Conservation (phyloP, 805 yeast genomes). For the Middelhovenomyces tepae region DNA sequence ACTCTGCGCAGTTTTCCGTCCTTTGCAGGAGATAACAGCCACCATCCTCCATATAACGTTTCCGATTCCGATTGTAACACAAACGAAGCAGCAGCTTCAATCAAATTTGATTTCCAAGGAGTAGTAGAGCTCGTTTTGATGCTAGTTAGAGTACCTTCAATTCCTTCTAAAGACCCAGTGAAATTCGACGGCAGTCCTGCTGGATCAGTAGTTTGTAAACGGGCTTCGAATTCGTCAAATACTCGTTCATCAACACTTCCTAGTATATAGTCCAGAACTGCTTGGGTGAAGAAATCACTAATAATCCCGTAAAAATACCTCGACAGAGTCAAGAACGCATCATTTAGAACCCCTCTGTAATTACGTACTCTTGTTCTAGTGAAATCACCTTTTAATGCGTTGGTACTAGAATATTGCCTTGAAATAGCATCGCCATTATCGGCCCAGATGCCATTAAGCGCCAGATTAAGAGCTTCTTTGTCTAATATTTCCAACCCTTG, state of each 20-base stretch:
- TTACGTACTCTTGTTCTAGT: conserved; percentile 37
- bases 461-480: conserved; percentile 23
- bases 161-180: too few relatives aligned
- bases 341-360: conserved; percentile 35
- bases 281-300: conserved; percentile 38
- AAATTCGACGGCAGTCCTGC: conserved; percentile 24
- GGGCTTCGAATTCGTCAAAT: conserved; percentile 36
- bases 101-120: too few relatives aligned
- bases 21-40: conserved; percentile 23
- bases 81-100: conserved; percentile 17
- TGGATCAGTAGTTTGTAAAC: conserved; percentile 22
- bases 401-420: conserved; percentile 51
- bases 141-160: too few relatives aligned
- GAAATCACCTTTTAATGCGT: conserved; percentile 44
- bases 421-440: conserved; percentile 63
- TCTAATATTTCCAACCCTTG: conserved; percentile 14
- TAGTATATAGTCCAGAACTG: conserved; percentile 34
- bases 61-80: conserved; percentile 18
- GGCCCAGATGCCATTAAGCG: conserved; percentile 44
- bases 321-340: conserved; percentile 35
- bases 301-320: conserved; percentile 37
- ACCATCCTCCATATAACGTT: conserved; percentile 27
- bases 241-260: conserved; percentile 30
- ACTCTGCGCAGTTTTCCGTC: conserved; percentile 9
- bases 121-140: conserved; percentile 20